phyloP scores from a whole-genome alignment of 176 grass and related monocot species.

The Elymus sibiricus region DNA sequence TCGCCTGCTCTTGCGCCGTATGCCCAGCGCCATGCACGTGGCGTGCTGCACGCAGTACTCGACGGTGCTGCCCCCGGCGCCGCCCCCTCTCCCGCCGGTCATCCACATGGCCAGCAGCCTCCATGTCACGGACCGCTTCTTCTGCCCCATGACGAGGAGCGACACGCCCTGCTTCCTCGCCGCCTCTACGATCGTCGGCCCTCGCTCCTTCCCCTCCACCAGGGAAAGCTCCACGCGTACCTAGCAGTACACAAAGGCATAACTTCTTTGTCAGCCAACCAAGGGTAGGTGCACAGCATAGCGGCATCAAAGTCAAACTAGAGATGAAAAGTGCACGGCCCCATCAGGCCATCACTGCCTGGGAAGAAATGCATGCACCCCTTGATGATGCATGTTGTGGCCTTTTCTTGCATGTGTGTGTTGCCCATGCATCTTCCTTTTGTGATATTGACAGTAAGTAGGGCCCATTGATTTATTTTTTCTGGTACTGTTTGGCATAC shows the following conservation, averaged over 20 bases:
- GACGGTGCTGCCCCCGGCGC: background rate
- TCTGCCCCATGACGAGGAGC: constrained; percentile 74
- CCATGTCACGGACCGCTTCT: constrained; percentile 58
- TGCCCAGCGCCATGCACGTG: constrained; percentile 56
- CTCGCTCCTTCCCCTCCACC: constrained; percentile 52
- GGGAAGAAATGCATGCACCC: background rate
- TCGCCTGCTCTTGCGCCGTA: constrained; percentile 65
- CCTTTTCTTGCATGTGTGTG: constrained; percentile 27
- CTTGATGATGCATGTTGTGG: constrained; percentile 13
- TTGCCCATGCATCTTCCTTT: background rate
- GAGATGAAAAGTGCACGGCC: constrained; percentile 13
- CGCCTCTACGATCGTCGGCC: constrained; percentile 63
- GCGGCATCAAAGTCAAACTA: constrained; percentile 10
- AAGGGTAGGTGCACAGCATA: background rate
- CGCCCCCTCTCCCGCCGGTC: background rate
- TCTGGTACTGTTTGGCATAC: background rate
- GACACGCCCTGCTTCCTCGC: constrained; percentile 51
- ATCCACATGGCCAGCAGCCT: constrained; percentile 59
- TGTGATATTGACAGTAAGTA: constrained; percentile 26
- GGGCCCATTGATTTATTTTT: background rate
- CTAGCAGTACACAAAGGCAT: background rate
- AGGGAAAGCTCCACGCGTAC: constrained; percentile 45
- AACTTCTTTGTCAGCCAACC: background rate
- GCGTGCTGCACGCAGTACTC: constrained; percentile 84
- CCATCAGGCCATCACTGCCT: background rate